These are phyloP conservation scores for Hortiboletus rubellus DNA, from an alignment of 1,284 basidiomycete genomes.

Conservation along the genomic window DNA sequence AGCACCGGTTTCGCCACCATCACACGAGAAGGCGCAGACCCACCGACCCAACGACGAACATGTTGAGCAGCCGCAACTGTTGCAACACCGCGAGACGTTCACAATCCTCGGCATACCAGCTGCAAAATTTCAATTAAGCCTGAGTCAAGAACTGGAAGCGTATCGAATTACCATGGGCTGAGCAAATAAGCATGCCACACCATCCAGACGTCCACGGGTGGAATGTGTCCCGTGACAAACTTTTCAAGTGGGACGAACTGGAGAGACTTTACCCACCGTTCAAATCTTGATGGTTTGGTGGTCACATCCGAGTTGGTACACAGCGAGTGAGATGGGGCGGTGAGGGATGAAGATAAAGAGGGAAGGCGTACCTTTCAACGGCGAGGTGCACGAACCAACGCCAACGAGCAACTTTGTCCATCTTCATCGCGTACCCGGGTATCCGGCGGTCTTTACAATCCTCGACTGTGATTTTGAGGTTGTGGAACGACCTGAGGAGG, in stretches of 20 bases:
- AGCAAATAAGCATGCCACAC: constrained; percentile 50
- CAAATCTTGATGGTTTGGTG: constrained; percentile 30
- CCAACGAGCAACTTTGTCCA: constrained; percentile 32
- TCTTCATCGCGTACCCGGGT: constrained; percentile 23
- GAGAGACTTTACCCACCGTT: constrained; percentile 35
- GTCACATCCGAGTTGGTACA: background rate
- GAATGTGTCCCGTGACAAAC: constrained; percentile 35
- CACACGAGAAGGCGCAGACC: background rate
- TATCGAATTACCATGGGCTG: constrained; percentile 34
- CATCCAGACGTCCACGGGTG: constrained; percentile 48
- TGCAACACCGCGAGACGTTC: constrained; percentile 32
- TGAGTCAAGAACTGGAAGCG: background rate
- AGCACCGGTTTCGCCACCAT: constrained; percentile 1
- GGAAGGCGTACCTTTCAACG: constrained; percentile 27
- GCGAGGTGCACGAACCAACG: constrained; percentile 34
- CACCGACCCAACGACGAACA: constrained; percentile 25
- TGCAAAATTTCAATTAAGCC: constrained; percentile 14
- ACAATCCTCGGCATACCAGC: constrained; percentile 43
- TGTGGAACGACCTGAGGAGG: constrained; percentile 30
- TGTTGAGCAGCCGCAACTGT: constrained; percentile 24
- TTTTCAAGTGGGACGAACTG: constrained; percentile 23
- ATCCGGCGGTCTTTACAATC: constrained; percentile 30
- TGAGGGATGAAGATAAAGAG: too few species aligned
- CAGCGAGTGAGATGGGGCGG: background rate
- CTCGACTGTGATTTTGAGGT: constrained; percentile 28